Percentiles rank a stretch among this genome's conserved stretches.
These are phyloP conservation scores for Volutella citrinella DNA, from an alignment of 2,329 filamentous ascomycete genomes.

Conservation along the genomic window DNA sequence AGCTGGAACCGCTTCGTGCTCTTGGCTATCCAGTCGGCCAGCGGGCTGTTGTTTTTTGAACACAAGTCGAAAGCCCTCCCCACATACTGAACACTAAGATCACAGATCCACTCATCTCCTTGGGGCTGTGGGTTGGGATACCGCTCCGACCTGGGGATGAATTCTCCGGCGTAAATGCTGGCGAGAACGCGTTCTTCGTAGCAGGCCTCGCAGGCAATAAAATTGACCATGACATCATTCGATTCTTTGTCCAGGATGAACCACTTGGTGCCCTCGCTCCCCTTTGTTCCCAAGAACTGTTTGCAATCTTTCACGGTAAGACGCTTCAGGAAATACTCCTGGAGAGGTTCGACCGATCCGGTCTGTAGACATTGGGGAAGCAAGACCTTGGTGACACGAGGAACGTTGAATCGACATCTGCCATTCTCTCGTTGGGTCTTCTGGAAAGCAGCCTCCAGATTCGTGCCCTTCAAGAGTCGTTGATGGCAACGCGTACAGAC, in stretches of 20 bases:
- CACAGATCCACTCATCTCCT: conserved; percentile 2
- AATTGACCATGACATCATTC: conserved; percentile 5
- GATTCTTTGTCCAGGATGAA: conserved; percentile 1
- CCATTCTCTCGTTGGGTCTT: too few species aligned
- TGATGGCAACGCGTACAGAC: too few species aligned
- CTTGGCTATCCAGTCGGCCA: conserved; percentile 3
- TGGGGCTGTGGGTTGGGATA: conserved; percentile 3
- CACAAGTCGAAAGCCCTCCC: background rate
- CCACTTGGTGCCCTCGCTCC: conserved; percentile 2
- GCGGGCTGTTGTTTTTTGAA: conserved; percentile 1
- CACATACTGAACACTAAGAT: too few species aligned
- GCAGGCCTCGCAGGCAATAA: conserved; percentile 4
- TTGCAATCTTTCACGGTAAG: too few species aligned
- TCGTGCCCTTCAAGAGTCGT: too few species aligned
- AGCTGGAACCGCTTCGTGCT: conserved; percentile 1
- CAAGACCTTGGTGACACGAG: too few species aligned
- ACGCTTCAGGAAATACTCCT: too few species aligned
- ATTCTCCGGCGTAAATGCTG: conserved; percentile 3
- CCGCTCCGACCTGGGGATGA: conserved; percentile 1
- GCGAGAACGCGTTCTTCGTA: conserved; percentile 2
- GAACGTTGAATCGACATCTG: too few species aligned
- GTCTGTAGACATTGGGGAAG: too few species aligned
- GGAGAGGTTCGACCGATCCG: too few species aligned
- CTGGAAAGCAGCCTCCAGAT: too few species aligned
- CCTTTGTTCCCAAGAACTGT: conserved; percentile 1